Evolutionary conservation across 768 basidiomycete species (phyloP).

Genomic region (Phylloporus arenicola): DNA sequence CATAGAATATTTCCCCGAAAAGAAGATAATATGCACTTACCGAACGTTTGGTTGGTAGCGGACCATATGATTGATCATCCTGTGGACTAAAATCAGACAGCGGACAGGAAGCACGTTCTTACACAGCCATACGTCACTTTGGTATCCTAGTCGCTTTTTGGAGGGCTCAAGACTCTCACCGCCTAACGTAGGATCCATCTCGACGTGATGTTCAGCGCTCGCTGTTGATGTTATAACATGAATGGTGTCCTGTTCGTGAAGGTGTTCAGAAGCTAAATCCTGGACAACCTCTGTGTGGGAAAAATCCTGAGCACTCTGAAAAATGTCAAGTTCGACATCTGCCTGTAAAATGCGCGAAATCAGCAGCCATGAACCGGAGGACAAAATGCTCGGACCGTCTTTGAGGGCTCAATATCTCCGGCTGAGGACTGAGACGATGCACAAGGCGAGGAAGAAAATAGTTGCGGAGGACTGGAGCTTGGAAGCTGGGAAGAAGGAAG

Average conservation of each 20-base stretch:
- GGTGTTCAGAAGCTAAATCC: background rate
- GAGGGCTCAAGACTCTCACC: background rate
- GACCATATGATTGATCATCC: slow-evolving; percentile 4
- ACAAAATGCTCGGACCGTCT: slow-evolving; percentile 12
- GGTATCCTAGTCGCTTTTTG: slow-evolving; percentile 7
- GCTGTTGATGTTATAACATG: background rate
- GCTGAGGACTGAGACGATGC: slow-evolving; percentile 30
- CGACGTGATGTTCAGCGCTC: background rate
- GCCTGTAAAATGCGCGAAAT: slow-evolving; percentile 1
- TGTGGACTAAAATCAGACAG: slow-evolving; percentile 7
- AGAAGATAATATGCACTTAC: slow-evolving; percentile 8
- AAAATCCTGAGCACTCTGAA: background rate
- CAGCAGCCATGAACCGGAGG: background rate
- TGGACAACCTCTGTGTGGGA: background rate
- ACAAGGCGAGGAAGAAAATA: slow-evolving; percentile 42
- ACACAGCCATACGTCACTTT: slow-evolving; percentile 13
- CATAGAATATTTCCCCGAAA: background rate
- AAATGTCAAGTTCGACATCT: background rate
- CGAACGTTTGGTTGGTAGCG: slow-evolving; percentile 14
- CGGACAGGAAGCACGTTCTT: background rate
- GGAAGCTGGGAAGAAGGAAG: slow-evolving; percentile 29
- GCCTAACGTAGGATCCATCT: background rate
- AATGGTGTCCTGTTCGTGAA: background rate
- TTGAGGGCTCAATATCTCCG: slow-evolving; percentile 2
- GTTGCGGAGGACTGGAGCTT: slow-evolving; percentile 44